Base-by-base conservation (phyloP, 1,284 basidiomycete genomes). In the Coniferiporia sulphurascens region DNA sequence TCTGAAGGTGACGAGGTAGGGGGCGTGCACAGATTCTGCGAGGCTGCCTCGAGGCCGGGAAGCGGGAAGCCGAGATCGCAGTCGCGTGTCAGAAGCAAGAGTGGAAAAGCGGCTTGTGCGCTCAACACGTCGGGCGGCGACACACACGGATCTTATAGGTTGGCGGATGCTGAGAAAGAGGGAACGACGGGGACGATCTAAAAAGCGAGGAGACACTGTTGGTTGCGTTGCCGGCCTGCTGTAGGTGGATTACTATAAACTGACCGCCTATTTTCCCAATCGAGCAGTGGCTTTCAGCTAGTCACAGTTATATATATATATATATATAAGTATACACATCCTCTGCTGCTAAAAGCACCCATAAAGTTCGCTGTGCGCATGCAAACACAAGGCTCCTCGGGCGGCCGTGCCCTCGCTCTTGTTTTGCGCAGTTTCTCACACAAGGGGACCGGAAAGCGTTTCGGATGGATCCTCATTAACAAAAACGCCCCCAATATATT, bases 31-130 rank as follows among this genome's bases (percentile, higher is more conserved):
- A 21, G 44, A 21, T n/a, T 21, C 19, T 22, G 52, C 55, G 60
- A 54, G 59, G 55, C 49, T 58, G 60, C 60, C 60, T 62, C 60
- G 56, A 62, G 60, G 60, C 56, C 53, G 56, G 38, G 22, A 34
- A 48, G 45, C 34, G 22, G 48, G 58, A 32, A 59, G 48, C 32
- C 54, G 57, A 19, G 44, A 58, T 43, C 36, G 41, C 35, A 35
- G 51, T 52, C 21, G 36, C 34, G 15, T 41, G 51, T 8, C 51
- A 35, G 35, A 17, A 22, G n/a, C 13, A 43, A 21, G 6, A 8
- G 41, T 15, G 32, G 4, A 46, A 35, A 10, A 43, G 22, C n/a
- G 13, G 41, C 45, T 43, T 32, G 34, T 3, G 53, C 53, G 21
- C 38, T 41, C 21, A 46, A 15, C 21, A 17, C 45, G 53, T 55